Conservation (phyloP, 129 eudicot genomes). For the Deinandra increscens region DNA sequence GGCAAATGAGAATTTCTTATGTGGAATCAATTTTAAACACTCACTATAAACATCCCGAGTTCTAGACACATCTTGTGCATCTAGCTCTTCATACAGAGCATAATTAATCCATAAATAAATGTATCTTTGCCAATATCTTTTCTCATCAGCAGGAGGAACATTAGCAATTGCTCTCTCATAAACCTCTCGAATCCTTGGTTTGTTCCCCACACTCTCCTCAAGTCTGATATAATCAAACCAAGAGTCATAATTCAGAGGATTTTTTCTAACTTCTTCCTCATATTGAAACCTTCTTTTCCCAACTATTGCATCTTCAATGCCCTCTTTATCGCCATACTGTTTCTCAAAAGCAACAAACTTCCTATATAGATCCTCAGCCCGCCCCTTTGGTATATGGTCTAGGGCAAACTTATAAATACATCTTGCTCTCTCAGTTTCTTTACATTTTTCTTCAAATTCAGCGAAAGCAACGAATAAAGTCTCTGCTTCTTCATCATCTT, state of each 20-base stretch:
- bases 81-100: slow-evolving; percentile 86
- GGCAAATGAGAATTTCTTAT: slow-evolving; percentile 82
- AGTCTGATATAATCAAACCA: slow-evolving; percentile 89
- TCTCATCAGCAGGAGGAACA: slow-evolving; percentile 91
- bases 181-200: slow-evolving; percentile 61
- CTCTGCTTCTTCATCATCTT: slow-evolving; percentile 90
- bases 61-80: slow-evolving; percentile 64
- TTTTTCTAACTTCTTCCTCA: slow-evolving; percentile 84
- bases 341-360: slow-evolving; percentile 95
- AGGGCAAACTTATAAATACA: slow-evolving; percentile 83
- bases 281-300: slow-evolving; percentile 94
- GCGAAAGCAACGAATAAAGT: slow-evolving; percentile 77
- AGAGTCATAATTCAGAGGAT: slow-evolving; percentile 78
- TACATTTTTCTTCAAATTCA: slow-evolving; percentile 88
- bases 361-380: slow-evolving; percentile 85
- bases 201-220: slow-evolving; percentile 76
- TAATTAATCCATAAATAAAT: slow-evolving; percentile 80
- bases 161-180: slow-evolving; percentile 86
- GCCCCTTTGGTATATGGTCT: slow-evolving; percentile 86
- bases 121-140: slow-evolving; percentile 87
- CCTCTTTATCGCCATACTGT: slow-evolving; percentile 91
- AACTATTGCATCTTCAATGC: slow-evolving; percentile 93
- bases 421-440: slow-evolving; percentile 88
- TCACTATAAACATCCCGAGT: slow-evolving; percentile 73
- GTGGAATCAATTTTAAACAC: slow-evolving; percentile 75